Conservation (phyloP, 179 eudicot genomes). For the Vitellaria paradoxa region DNA sequence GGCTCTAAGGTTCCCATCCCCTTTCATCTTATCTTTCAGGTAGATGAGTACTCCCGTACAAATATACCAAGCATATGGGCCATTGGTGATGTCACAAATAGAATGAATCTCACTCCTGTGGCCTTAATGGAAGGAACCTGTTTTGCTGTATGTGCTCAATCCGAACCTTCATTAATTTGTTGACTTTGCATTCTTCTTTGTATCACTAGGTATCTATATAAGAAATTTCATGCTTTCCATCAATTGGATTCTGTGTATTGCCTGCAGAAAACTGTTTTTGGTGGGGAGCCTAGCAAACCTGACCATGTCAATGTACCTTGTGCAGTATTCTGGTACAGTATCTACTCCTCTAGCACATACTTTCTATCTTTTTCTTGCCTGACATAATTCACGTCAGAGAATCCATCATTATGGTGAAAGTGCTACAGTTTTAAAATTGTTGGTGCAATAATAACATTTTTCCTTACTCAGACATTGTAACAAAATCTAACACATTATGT, state of each 20-base stretch:
- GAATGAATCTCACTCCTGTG: slow-evolving; percentile 98
- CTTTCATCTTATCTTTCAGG: slow-evolving; percentile 42
- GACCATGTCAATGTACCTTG: not conserved
- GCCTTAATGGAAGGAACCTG: slow-evolving; percentile 97
- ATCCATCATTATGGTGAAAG: not conserved
- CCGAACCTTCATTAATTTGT: not conserved
- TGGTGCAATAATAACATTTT: not conserved
- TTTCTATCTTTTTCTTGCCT: not conserved
- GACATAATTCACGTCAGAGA: not conserved
- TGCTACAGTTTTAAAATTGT: slow-evolving; percentile 1
- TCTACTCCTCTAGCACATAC: not conserved
- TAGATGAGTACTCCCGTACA: slow-evolving; percentile 80
- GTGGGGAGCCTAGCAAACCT: slow-evolving; percentile 5
- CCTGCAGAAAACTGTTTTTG: slow-evolving; percentile 53
- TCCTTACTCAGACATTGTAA: no score
- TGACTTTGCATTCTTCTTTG: not conserved
- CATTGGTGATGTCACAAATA: slow-evolving; percentile 88
- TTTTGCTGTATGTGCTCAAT: not conserved
- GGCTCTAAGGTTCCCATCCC: not conserved
- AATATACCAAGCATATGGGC: slow-evolving; percentile 95
- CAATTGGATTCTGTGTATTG: slow-evolving; percentile 4
- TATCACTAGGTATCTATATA: not conserved
- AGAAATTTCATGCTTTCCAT: not conserved
- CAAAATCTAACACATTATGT: not conserved
- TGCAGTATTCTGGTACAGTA: not conserved